A percentile compares a stretch with the other conserved stretches of the same genome.
Evolutionary conservation across 495 filamentous ascomycete genomes (phyloP).

Genomic region (Cryomyces antarcticus): DNA sequence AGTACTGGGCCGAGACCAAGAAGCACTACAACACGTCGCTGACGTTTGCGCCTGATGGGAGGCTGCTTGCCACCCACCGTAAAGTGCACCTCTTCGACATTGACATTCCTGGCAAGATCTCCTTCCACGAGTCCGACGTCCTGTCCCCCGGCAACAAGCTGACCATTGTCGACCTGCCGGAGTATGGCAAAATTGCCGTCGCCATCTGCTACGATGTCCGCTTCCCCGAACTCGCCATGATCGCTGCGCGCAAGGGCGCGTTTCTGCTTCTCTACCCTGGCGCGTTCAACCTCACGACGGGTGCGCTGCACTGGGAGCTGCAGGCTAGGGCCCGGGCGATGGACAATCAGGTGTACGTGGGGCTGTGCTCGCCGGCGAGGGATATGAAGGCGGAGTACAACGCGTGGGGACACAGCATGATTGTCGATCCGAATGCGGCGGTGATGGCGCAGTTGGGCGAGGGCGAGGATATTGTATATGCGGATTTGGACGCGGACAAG

Average conservation of each 20-base stretch:
- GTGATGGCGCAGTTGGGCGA: conserved; percentile 58
- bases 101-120: conserved; percentile 86
- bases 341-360: conserved; percentile 93
- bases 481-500: conserved; percentile 45
- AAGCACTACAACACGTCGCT: conserved; percentile 87
- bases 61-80: conserved; percentile 66
- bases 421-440: conserved; percentile 75
- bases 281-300: conserved; percentile 88
- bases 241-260: conserved; percentile 63
- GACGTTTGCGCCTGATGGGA: conserved; percentile 56
- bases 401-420: conserved; percentile 78
- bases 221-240: conserved; percentile 84
- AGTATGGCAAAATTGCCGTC: conserved; percentile 66
- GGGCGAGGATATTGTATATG: conserved; percentile 53
- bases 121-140: conserved; percentile 76
- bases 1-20: conserved; percentile 37
- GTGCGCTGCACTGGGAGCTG: conserved; percentile 76
- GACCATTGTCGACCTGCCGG: conserved; percentile 64
- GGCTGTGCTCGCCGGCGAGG: conserved; percentile 74
- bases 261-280: conserved; percentile 84
- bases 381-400: conserved; percentile 61
- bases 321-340: conserved; percentile 65
- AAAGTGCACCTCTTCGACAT: conserved; percentile 99
- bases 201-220: conserved; percentile 96
- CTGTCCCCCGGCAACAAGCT: conserved; percentile 63